Percentiles rank a stretch among this genome's conserved stretches.
Conservation (phyloP, 164 flowering plant species). For the Houttuynia cordata region DNA sequence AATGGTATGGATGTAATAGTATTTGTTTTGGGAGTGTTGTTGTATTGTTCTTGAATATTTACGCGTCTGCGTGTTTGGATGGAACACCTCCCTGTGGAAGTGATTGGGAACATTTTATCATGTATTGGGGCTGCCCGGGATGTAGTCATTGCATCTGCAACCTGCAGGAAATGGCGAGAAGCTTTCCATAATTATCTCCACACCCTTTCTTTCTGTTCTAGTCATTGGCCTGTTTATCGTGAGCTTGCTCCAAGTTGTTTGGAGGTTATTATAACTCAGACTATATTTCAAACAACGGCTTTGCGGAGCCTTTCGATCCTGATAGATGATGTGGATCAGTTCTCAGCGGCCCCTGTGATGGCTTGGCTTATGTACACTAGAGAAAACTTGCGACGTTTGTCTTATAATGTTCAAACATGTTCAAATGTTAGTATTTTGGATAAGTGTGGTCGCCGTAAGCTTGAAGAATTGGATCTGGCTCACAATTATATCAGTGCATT, state of each 20-base stretch:
- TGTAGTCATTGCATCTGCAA: constrained; percentile 76
- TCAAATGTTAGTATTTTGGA: constrained; percentile 76
- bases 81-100: constrained; percentile 90
- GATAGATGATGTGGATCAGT: constrained; percentile 79
- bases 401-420: constrained; percentile 61
- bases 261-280: constrained; percentile 71
- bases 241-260: constrained; percentile 45
- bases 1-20: no score
- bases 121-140: constrained; percentile 79
- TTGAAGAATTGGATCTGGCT: constrained; percentile 51
- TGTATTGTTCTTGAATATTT: no score
- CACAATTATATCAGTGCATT: constrained; percentile 69
- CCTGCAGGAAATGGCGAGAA: constrained; percentile 79
- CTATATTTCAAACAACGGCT: constrained; percentile 72
- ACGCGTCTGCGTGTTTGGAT: constrained; percentile 12
- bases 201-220: constrained; percentile 56
- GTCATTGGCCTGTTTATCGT: constrained; percentile 65
- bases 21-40: no score
- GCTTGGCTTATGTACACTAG: constrained; percentile 97
- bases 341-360: constrained; percentile 78
- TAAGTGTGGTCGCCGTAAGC: constrained; percentile 66
- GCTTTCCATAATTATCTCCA: constrained; percentile 72
- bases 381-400: constrained; percentile 49
- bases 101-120: constrained; percentile 79
- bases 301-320: constrained; percentile 46